These are phyloP conservation scores for Ascochyta fabae DNA, from an alignment of 2,329 filamentous ascomycete species.

Conservation along the genomic window DNA sequence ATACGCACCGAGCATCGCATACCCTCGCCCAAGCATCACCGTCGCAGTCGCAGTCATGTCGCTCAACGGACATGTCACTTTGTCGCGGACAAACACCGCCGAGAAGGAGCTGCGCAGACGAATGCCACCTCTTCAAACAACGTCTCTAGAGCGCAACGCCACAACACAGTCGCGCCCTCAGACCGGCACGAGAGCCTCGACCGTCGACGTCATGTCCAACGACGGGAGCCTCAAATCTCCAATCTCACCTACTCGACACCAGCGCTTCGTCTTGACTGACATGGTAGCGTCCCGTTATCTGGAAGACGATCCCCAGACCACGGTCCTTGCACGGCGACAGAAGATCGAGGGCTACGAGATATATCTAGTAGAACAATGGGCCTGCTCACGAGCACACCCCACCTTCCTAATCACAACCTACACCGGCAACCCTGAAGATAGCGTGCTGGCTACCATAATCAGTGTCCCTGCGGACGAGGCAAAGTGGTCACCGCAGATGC, in stretches of 20 bases:
- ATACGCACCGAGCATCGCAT: slow-evolving; percentile 16
- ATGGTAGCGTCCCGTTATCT: slow-evolving; percentile 73
- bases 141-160: slow-evolving; percentile 26
- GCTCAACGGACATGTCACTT: slow-evolving; percentile 15
- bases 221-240: slow-evolving; percentile 23
- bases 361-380: slow-evolving; percentile 97
- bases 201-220: slow-evolving; percentile 18
- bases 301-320: slow-evolving; percentile 80
- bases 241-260: slow-evolving; percentile 49
- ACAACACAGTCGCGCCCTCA: slow-evolving; percentile 23
- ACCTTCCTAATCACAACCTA: slow-evolving; percentile 93
- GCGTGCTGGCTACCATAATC: slow-evolving; percentile 79
- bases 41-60: slow-evolving; percentile 11
- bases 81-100: slow-evolving; percentile 19
- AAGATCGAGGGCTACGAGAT: slow-evolving; percentile 84
- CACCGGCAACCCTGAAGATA: slow-evolving; percentile 82
- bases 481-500: slow-evolving; percentile 78
- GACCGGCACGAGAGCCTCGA: slow-evolving; percentile 15
- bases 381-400: slow-evolving; percentile 86
- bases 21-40: neutral
- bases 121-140: slow-evolving; percentile 36
- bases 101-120: slow-evolving; percentile 40
- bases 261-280: slow-evolving; percentile 70
- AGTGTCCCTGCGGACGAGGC: slow-evolving; percentile 81
- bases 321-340: slow-evolving; percentile 73